Percentiles rank a stretch among this genome's conserved stretches.
Conservation (phyloP, 495 filamentous ascomycete species). For the Hypomontagnella submonticulosa region DNA sequence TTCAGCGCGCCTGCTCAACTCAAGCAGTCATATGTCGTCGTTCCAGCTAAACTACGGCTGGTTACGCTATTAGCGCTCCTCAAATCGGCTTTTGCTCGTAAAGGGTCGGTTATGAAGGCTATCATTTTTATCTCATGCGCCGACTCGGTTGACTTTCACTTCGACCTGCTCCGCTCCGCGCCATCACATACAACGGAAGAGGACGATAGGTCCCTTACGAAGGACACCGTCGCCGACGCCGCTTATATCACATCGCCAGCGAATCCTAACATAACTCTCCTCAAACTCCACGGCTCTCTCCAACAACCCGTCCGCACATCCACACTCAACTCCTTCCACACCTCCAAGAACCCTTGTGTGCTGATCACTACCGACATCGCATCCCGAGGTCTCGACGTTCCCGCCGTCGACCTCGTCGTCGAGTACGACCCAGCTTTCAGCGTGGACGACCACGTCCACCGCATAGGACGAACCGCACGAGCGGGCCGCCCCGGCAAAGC, state of each 20-base stretch:
- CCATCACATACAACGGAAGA: constrained; percentile 34
- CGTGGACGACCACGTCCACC: constrained; percentile 89
- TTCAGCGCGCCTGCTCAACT: constrained; percentile 94
- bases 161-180: constrained; percentile 79
- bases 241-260: constrained; percentile 62
- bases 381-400: constrained; percentile 91
- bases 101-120: constrained; percentile 89
- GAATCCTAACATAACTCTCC: constrained; percentile 70
- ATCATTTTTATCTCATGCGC: constrained; percentile 98
- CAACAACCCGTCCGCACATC: constrained; percentile 85
- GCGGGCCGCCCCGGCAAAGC: constrained; percentile 90
- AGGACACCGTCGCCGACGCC: constrained; percentile 55
- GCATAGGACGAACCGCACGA: constrained; percentile 93
- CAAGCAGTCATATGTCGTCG: constrained; percentile 87
- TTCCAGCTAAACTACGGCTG: constrained; percentile 87
- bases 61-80: constrained; percentile 86
- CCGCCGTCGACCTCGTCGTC: constrained; percentile 90
- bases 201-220: constrained; percentile 48
- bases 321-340: constrained; percentile 81
- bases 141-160: constrained; percentile 96
- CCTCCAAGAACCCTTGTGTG: constrained; percentile 72
- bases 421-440: constrained; percentile 96
- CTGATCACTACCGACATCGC: constrained; percentile 95
- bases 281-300: constrained; percentile 93
- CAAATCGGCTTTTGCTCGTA: constrained; percentile 84